phyloP scores from a whole-genome alignment of 768 basidiomycete species.

The Suillus lakei region DNA sequence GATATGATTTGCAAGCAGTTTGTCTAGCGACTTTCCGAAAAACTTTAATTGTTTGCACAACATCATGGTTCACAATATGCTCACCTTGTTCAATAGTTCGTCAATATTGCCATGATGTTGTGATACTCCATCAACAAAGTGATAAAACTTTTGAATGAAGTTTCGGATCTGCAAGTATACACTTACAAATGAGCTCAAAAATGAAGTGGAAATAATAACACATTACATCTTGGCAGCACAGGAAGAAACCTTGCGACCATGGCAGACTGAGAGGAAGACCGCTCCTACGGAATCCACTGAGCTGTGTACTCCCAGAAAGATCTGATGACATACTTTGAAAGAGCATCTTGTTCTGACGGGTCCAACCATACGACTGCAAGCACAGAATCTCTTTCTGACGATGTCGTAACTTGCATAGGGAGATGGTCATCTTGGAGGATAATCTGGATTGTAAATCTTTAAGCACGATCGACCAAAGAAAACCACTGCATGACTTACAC shows the following conservation, averaged over 20 bases:
- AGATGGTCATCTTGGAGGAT: conserved; percentile 87
- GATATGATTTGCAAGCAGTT: conserved; percentile 76
- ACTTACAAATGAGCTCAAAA: conserved; percentile 6
- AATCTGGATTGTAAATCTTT: conserved; percentile 53
- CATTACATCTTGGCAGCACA: conserved; percentile 87
- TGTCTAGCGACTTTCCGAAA: conserved; percentile 76
- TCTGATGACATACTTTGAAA: conserved; percentile 50
- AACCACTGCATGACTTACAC: conserved; percentile 48
- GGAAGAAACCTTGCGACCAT: conserved; percentile 94
- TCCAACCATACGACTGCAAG: conserved; percentile 86
- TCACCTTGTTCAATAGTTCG: conserved; percentile 86
- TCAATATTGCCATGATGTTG: conserved; percentile 93
- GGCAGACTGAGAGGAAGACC: conserved; percentile 76
- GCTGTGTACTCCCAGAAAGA: conserved; percentile 2
- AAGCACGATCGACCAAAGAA: conserved; percentile 6
- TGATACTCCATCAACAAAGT: conserved; percentile 93
- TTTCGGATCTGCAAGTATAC: conserved; percentile 63
- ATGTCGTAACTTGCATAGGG: conserved; percentile 75
- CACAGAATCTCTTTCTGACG: conserved; percentile 69
- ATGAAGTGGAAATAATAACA: neutral
- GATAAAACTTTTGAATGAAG: conserved; percentile 95
- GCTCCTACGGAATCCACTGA: conserved; percentile 46
- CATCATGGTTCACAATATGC: neutral
- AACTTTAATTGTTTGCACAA: conserved; percentile 4
- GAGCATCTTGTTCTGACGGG: conserved; percentile 62